Percentiles rank a stretch among this genome's conserved stretches.
These are phyloP conservation scores for Cladosporium sp. DNA, from an alignment of 2,329 filamentous ascomycete genomes.

Conservation along the genomic window DNA sequence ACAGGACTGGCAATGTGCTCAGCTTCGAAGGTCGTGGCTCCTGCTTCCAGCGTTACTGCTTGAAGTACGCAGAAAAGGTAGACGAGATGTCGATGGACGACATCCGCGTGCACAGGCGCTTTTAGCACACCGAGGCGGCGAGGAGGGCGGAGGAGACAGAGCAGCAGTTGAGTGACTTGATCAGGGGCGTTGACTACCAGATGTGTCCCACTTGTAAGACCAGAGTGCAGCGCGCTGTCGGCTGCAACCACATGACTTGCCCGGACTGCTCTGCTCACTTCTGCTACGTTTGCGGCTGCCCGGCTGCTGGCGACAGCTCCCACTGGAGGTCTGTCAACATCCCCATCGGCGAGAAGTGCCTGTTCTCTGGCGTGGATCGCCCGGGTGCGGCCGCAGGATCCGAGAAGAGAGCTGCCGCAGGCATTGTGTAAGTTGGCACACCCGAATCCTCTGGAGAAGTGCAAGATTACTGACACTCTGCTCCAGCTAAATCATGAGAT, in stretches of 20 bases:
- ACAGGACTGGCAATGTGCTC: too few species aligned
- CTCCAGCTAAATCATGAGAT: not conserved
- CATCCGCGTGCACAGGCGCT: not conserved
- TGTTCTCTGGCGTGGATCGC: not conserved
- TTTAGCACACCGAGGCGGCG: not conserved
- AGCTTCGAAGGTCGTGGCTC: not conserved
- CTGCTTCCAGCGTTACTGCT: not conserved
- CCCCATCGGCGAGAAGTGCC: not conserved
- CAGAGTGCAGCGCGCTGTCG: constrained; percentile 1
- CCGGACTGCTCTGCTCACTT: not conserved
- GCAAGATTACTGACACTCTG: not conserved
- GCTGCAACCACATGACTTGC: constrained; percentile 21
- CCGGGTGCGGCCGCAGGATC: too few species aligned
- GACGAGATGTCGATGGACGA: not conserved
- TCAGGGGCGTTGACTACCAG: constrained; percentile 16
- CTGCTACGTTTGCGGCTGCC: constrained; percentile 6
- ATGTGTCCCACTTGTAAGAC: constrained; percentile 10
- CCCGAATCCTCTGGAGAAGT: too few species aligned
- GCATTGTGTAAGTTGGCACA: not conserved
- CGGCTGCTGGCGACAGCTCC: too few species aligned
- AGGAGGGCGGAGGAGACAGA: not conserved
- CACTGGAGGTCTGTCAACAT: too few species aligned
- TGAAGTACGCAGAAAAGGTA: not conserved
- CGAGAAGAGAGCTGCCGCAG: too few species aligned
- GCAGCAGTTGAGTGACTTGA: not conserved